These are phyloP conservation scores for Solanum chacoense DNA, from an alignment of 305 asterid species.

Conservation along the genomic window DNA sequence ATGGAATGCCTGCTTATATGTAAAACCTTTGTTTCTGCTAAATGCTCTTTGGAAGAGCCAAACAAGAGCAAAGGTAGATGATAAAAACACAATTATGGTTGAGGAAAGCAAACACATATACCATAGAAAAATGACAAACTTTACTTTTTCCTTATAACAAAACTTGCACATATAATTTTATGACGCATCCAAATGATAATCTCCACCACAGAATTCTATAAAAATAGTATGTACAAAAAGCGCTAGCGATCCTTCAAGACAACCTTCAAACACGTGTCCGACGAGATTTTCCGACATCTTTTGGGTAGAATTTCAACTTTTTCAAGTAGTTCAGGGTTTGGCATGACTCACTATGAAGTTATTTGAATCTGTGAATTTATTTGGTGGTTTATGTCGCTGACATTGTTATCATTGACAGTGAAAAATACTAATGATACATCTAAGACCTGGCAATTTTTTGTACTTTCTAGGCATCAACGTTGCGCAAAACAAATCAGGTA, in stretches of 20 bases:
- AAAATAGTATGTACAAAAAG: neutral
- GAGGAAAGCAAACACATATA: neutral
- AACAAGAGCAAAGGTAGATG: neutral
- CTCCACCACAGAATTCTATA: neutral
- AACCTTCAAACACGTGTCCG: neutral
- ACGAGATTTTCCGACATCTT: neutral
- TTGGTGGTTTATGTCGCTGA: neutral
- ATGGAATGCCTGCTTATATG: neutral
- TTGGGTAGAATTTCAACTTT: neutral
- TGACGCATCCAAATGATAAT: neutral
- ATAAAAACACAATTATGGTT: neutral
- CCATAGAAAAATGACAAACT: neutral
- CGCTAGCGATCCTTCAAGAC: neutral
- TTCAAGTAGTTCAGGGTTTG: neutral
- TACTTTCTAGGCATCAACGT: neutral
- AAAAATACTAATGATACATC: neutral
- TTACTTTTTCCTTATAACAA: neutral
- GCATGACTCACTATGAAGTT: neutral
- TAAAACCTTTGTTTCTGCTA: neutral
- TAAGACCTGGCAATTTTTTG: neutral
- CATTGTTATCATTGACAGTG: neutral
- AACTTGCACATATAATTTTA: neutral
- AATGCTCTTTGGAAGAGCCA: neutral
- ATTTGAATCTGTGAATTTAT: neutral
- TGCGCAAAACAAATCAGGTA: neutral